These are phyloP conservation scores for Cynanchum wilfordii DNA, from an alignment of 257 asterid genomes.

Conservation along the genomic window DNA sequence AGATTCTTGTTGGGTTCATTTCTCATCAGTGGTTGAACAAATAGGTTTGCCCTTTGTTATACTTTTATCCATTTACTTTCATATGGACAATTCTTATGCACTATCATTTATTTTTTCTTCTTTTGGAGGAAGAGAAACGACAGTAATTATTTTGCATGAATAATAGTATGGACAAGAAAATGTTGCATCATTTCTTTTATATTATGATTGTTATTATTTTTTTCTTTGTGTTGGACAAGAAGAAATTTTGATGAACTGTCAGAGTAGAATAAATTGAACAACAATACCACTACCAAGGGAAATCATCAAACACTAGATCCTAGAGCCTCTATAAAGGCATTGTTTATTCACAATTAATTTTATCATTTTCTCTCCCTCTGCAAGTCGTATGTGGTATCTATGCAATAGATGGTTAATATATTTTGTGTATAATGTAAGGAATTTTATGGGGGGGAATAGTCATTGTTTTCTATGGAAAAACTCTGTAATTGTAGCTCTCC, in stretches of 20 bases:
- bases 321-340: neutral
- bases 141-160: neutral
- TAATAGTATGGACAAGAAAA: neutral
- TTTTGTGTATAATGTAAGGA: neutral
- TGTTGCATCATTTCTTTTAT: neutral
- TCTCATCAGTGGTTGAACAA: conserved; percentile 57
- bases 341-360: neutral
- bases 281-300: neutral
- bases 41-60: conserved; percentile 55
- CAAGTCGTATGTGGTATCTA: neutral
- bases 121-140: neutral
- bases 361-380: neutral
- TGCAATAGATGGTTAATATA: neutral
- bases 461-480: neutral
- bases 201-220: neutral
- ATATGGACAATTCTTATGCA: too few species aligned
- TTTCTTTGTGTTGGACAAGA: neutral
- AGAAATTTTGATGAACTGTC: neutral
- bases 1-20: conserved; percentile 60
- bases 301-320: neutral
- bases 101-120: neutral
- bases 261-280: neutral
- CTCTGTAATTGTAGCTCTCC: neutral
- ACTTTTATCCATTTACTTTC: conserved; percentile 13
- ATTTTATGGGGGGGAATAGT: neutral